Percentiles rank a stretch among this genome's conserved stretches.
These are phyloP conservation scores for Pyricularia sp. DNA, from an alignment of 2,329 filamentous ascomycete species.

Conservation along the genomic window DNA sequence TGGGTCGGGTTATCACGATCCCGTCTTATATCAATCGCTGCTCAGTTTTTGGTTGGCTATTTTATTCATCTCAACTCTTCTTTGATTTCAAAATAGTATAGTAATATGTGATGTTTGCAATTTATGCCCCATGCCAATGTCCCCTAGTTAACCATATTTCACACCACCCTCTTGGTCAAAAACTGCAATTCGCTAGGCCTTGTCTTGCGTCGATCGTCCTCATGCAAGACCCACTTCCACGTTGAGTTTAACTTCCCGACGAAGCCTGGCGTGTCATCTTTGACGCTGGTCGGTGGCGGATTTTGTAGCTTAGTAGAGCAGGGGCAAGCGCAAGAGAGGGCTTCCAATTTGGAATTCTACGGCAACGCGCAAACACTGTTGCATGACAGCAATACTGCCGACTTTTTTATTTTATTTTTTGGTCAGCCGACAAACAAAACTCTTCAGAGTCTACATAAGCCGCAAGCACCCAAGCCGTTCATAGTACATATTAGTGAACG, in stretches of 20 bases:
- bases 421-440: background rate
- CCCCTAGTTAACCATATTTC: background rate
- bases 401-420: background rate
- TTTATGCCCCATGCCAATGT: background rate
- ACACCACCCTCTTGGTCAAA: background rate
- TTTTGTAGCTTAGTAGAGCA: background rate
- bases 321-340: background rate
- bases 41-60: background rate
- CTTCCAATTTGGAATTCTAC: too few relatives aligned
- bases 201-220: background rate
- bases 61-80: background rate
- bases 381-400: background rate
- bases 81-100: background rate
- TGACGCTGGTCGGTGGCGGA: background rate
- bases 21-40: background rate
- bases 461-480: background rate
- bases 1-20: background rate
- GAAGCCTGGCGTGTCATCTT: background rate
- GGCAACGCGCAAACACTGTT: background rate
- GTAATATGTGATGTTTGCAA: background rate
- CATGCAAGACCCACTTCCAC: background rate
- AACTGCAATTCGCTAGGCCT: background rate
- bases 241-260: constrained; percentile 1
- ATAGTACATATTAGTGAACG: too few relatives aligned
- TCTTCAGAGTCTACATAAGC: too few relatives aligned